Base-by-base conservation (phyloP, 257 asterid genomes). In the Primulina tabacum region DNA sequence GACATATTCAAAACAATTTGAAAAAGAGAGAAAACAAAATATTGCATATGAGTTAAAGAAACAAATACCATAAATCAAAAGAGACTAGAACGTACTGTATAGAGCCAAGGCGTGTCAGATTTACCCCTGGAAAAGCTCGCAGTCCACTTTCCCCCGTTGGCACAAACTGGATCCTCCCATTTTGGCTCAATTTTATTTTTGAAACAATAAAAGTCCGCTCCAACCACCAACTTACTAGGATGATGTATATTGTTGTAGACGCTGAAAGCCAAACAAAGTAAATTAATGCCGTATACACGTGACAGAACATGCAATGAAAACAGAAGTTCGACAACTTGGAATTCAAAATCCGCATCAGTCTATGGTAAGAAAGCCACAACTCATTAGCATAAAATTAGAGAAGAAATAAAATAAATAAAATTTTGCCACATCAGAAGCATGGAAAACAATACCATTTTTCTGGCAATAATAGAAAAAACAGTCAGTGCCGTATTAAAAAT, bases 91-190 rank as follows among this genome's bases (percentile, higher is more conserved):
- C 81, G 57, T 84, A 91, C 99, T 85, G 99, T 91, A 64, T 88
- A 76, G 68, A 91, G 93, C 97, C 97, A 94, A 81, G 76, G 50
- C 43, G 86, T 85, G 75, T 94, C 97, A 60, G 92, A 79, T 86
- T 94, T 94, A 34, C 80, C 82, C 90, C 82, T 83, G 8, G 78
- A 0, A 71, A 80, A 82, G 62, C 4, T 75, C 67, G 85, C 72
- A 4, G 96, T 91, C 97, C 99, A 94, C 74, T 82, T 94, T 52
- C 99, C 97, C 35, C 99, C 99, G 64, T 85, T 91, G 70, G 95
- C 91, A 78, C 97, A 94, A 71, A 94, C 67, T 68, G 99, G 97
- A 73, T 94, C 96, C 77, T 94, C 97, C 99, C 97, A 91, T 73
- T 86, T 88, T 53, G 99, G 99, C 78, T 84, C 88, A 40, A 94